Percentiles rank a stretch among this genome's conserved stretches.
Evolutionary conservation across 371 early-diverging fungal genomes (phyloP).

Genomic region (Actinomortierella wolfii): DNA sequence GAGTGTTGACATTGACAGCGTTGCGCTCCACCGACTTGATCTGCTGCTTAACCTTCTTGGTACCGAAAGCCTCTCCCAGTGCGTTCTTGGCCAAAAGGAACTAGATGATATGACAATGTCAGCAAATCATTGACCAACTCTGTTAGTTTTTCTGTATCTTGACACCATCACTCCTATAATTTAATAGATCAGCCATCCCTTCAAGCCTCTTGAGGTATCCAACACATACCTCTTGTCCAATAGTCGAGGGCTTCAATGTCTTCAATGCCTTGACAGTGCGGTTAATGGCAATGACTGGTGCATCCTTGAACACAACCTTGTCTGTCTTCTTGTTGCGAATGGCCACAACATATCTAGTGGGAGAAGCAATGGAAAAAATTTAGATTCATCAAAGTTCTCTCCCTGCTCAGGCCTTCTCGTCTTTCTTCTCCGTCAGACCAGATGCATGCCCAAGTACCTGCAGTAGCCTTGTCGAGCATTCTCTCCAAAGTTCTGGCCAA

Average conservation of each 20-base stretch:
- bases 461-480: conserved; percentile 53
- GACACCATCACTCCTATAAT: too few species aligned
- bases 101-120: conserved; percentile 24
- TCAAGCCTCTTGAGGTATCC: too few species aligned
- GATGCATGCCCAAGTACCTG: conserved; percentile 42
- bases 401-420: neutral
- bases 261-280: conserved; percentile 72
- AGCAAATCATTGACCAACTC: neutral
- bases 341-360: conserved; percentile 75
- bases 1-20: conserved; percentile 67
- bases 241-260: conserved; percentile 2
- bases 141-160: too few species aligned
- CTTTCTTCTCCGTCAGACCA: too few species aligned
- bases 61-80: conserved; percentile 91
- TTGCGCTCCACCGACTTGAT: conserved; percentile 84
- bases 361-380: conserved; percentile 1
- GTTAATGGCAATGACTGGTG: conserved; percentile 68
- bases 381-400: neutral
- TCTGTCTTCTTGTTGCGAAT: conserved; percentile 69
- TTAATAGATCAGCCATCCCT: too few species aligned
- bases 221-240: too few species aligned
- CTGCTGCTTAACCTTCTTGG: conserved; percentile 80
- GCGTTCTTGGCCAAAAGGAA: conserved; percentile 66
- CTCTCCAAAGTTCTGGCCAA: conserved; percentile 70
- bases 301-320: conserved; percentile 65